These are phyloP conservation scores for Botrytis fragariae DNA, from an alignment of 2,329 filamentous ascomycete genomes.

Conservation along the genomic window DNA sequence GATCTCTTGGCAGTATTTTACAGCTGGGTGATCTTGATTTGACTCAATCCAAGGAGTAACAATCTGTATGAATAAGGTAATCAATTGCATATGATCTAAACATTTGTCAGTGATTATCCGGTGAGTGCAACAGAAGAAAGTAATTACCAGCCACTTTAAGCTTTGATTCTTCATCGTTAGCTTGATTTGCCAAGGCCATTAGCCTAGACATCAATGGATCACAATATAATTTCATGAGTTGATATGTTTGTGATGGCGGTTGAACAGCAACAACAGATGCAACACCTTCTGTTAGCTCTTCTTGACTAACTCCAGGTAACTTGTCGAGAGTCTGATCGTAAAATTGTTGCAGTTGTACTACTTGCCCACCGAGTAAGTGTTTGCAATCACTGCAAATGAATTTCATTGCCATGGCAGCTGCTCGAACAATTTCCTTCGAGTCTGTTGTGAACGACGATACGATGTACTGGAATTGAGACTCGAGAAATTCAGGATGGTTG, in stretches of 20 bases:
- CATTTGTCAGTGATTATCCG: not conserved
- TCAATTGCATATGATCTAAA: conserved; percentile 80
- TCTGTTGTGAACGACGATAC: conserved; percentile 86
- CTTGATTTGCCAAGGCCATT: conserved; percentile 82
- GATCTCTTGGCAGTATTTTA: conserved; percentile 94
- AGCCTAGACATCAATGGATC: conserved; percentile 84
- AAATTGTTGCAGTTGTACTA: conserved; percentile 83
- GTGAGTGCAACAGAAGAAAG: conserved; percentile 8
- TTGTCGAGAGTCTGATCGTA: conserved; percentile 88
- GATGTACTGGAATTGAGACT: conserved; percentile 93
- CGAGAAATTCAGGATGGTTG: conserved; percentile 85
- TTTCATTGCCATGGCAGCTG: conserved; percentile 89
- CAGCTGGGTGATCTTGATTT: conserved; percentile 77
- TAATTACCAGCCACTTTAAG: conserved; percentile 75
- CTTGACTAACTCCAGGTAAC: conserved; percentile 81
- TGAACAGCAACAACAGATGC: conserved; percentile 88
- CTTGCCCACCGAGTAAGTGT: conserved; percentile 77
- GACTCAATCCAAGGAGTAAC: conserved; percentile 72
- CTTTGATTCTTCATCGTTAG: conserved; percentile 78
- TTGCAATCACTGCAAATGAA: conserved; percentile 97
- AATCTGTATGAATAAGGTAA: conserved; percentile 83
- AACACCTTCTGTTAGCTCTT: conserved; percentile 94
- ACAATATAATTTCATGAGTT: conserved; percentile 85
- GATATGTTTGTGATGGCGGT: conserved; percentile 75
- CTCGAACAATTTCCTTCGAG: conserved; percentile 86